Percentiles rank a stretch among this genome's conserved stretches.
phyloP scores from a whole-genome alignment of 495 filamentous ascomycete species.

The Talaromyces ruber region DNA sequence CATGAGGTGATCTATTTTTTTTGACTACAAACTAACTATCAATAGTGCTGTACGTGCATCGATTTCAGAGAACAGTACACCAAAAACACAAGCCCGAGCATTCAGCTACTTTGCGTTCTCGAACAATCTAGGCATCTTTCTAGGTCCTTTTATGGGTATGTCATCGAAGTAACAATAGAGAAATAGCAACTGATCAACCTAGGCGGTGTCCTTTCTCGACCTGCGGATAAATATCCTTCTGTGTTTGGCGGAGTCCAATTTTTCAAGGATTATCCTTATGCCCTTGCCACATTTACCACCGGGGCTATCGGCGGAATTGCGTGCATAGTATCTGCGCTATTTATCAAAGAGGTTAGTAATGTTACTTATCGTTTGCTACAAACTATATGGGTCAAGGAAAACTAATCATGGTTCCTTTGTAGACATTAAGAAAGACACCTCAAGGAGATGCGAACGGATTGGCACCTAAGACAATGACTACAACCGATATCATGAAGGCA shows the following conservation, averaged over 20 bases:
- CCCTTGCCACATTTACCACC: conserved; percentile 47
- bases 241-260: conserved; percentile 46
- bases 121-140: conserved; percentile 59
- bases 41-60: conserved; percentile 54
- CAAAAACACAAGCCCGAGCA: conserved; percentile 54
- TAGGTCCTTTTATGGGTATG: conserved; percentile 52
- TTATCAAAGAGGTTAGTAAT: conserved; percentile 45
- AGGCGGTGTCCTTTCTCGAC: conserved; percentile 53
- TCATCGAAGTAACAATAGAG: background rate
- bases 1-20: background rate
- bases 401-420: background rate
- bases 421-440: background rate
- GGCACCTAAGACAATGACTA: conserved; percentile 26
- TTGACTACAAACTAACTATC: background rate
- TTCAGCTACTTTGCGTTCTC: conserved; percentile 67
- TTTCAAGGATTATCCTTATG: conserved; percentile 56
- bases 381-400: background rate
- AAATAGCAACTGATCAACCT: background rate
- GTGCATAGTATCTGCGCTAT: conserved; percentile 36
- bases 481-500: conserved; percentile 44
- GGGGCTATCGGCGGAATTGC: conserved; percentile 40
- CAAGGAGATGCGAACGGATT: background rate
- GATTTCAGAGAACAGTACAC: conserved; percentile 60
- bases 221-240: conserved; percentile 45
- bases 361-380: conserved; percentile 7